Evolutionary conservation across 169 alveolate genomes (phyloP), one percentile per base, ranked within the genome.

Genomic region (Plasmodium cynomolgi): DNA sequence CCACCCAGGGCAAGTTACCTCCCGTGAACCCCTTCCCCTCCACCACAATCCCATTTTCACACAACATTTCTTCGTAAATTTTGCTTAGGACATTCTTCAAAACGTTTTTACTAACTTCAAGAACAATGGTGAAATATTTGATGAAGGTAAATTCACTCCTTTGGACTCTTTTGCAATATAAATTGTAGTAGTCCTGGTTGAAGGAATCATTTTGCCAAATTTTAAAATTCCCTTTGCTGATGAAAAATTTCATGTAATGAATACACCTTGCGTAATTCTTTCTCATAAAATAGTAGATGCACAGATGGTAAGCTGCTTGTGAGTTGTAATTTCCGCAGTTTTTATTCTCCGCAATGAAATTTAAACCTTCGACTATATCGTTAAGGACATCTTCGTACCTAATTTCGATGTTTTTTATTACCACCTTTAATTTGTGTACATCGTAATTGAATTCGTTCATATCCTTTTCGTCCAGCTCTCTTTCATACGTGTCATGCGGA

Each of bases 311-410:
- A 7, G 95, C 91, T 47, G 95, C 95, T 73, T 82, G 84, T 4
- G 84, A 72, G 62, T 83, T 91, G 39, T 91, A 91, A 91, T 91
- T 81, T 47, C 77, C 75, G 62, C 92, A 82, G 31, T 47, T 81
- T 91, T 91, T 83, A 91, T 91, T 91, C 34, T 81, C 95, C 41
- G 92, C 56, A 26, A 91, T 81, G 58, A 72, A 72, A 31, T 73
- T 31, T 91, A 91, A 82, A 2, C 95, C 95, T 72, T 91, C 92
- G 31, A 91, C 41, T 47, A 91, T 91, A 72, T 91, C 95, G 39
- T 91, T 91, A 20, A 91, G 31, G 56, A 91, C 92, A 91, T 91
- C 95, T 29, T 72, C 50, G 77, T 91, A 91, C 56, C 47, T 47
- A 71, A 91, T 91, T 91, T 50, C 92, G 20, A 83, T 91, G 56